phyloP scores from a whole-genome alignment of 805 yeast genomes.

The Kuraishia molischiana region DNA sequence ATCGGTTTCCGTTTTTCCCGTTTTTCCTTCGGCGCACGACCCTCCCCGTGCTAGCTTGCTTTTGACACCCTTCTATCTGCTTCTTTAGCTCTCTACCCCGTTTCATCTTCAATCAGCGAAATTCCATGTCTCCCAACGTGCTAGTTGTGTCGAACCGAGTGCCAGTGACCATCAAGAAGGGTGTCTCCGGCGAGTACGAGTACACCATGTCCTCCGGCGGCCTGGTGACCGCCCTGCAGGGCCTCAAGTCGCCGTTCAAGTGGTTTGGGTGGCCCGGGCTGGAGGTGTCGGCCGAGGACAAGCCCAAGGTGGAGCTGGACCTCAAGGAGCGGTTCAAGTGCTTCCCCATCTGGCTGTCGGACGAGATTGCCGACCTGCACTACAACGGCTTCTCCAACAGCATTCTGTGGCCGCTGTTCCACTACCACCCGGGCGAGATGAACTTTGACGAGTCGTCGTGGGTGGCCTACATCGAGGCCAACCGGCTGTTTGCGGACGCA shows the following conservation, averaged over 20 bases:
- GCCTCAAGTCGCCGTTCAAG: constrained; percentile 80
- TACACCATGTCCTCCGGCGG: constrained; percentile 97
- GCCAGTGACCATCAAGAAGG: constrained; percentile 83
- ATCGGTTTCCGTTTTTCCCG: no score
- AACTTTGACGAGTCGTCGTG: constrained; percentile 95
- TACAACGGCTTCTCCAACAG: constrained; percentile 95
- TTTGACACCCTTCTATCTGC: no score
- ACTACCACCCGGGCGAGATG: constrained; percentile 98
- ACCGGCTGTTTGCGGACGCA: constrained; percentile 66
- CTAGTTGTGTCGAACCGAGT: constrained; percentile 89
- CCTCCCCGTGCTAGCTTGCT: no score
- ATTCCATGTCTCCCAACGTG: constrained; percentile 46
- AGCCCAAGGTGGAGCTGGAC: constrained; percentile 57
- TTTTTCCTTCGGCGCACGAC: no score
- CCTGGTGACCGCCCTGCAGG: constrained; percentile 89
- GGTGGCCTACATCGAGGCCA: constrained; percentile 96
- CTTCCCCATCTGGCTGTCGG: constrained; percentile 80
- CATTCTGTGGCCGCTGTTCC: constrained; percentile 96
- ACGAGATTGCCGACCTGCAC: constrained; percentile 89
- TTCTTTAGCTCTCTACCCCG: no score
- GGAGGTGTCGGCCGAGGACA: constrained; percentile 74
- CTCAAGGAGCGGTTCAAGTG: constrained; percentile 74
- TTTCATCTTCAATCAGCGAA: no score
- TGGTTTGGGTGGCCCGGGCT: constrained; percentile 99
- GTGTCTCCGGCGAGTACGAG: constrained; percentile 52